phyloP scores from a whole-genome alignment of 306 rosid species.

The Dryas octopetala region DNA sequence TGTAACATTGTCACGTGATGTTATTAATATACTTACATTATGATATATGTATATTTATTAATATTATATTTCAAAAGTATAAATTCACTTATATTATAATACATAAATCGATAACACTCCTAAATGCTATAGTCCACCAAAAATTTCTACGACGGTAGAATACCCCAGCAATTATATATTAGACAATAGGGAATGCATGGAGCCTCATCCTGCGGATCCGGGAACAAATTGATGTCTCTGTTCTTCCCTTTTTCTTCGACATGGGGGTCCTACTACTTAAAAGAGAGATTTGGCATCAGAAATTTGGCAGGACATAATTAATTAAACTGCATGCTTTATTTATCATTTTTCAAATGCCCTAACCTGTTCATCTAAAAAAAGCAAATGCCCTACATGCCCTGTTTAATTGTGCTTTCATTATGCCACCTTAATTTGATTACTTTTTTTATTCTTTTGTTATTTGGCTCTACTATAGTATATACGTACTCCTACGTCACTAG shows the following conservation, averaged over 20 bases:
- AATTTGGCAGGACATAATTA: neutral
- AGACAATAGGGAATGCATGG: neutral
- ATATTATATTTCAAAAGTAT: no score
- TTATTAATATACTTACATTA: no score
- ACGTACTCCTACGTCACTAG: no score
- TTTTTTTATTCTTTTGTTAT: neutral
- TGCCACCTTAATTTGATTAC: neutral
- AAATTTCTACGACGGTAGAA: no score
- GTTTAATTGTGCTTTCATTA: neutral
- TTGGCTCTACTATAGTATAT: no score
- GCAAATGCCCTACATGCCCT: no score
- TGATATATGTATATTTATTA: no score
- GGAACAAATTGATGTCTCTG: neutral
- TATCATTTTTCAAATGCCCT: neutral
- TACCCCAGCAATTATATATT: no score
- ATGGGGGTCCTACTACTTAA: conserved; percentile 9
- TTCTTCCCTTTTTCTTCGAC: conserved; percentile 1
- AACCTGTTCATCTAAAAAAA: neutral
- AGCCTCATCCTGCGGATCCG: conserved; percentile 18
- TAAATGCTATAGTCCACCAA: no score
- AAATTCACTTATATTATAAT: no score
- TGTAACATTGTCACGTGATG: no score
- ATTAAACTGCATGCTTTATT: neutral
- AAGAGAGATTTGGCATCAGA: conserved; percentile 2
- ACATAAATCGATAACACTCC: no score